phyloP scores from a whole-genome alignment of 495 filamentous ascomycete species.

The Trichodelitschia bisporula region DNA sequence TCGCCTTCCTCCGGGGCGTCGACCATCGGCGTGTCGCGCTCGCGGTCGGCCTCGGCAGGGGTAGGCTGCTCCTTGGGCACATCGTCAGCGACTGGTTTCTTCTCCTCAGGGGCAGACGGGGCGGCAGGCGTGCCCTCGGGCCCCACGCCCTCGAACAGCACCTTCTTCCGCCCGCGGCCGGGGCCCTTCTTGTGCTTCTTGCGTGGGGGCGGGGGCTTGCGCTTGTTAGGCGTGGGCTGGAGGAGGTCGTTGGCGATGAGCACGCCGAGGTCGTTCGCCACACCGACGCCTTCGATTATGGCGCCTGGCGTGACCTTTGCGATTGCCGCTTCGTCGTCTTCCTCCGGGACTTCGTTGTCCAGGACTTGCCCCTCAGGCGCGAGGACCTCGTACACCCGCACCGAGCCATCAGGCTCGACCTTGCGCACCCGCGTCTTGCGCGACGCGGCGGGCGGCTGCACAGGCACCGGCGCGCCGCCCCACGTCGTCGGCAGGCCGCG shows the following conservation, averaged over 20 bases:
- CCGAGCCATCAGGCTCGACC: slow-evolving; percentile 51
- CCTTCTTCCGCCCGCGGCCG: slow-evolving; percentile 17
- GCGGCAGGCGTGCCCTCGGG: neutral
- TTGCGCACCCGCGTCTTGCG: slow-evolving; percentile 56
- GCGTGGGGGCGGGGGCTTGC: slow-evolving; percentile 41
- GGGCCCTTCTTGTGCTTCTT: slow-evolving; percentile 15
- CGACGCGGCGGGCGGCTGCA: slow-evolving; percentile 14
- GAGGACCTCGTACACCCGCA: slow-evolving; percentile 56
- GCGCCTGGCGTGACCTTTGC: slow-evolving; percentile 22
- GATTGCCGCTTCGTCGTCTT: slow-evolving; percentile 1
- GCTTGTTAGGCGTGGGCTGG: slow-evolving; percentile 22
- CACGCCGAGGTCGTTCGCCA: slow-evolving; percentile 34
- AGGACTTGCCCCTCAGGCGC: slow-evolving; percentile 58
- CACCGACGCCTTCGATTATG: slow-evolving; percentile 34
- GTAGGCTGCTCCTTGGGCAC: neutral
- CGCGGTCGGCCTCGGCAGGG: neutral
- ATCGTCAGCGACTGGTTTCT: neutral
- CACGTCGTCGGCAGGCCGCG: slow-evolving; percentile 38
- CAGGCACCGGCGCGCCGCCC: slow-evolving; percentile 4
- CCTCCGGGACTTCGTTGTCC: slow-evolving; percentile 48
- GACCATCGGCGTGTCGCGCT: neutral
- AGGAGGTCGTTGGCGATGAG: slow-evolving; percentile 27
- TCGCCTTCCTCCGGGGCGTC: neutral
- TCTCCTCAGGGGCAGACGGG: neutral
- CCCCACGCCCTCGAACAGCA: slow-evolving; percentile 9